phyloP scores from a whole-genome alignment of 768 basidiomycete species.

The Hygrocybe punicea region DNA sequence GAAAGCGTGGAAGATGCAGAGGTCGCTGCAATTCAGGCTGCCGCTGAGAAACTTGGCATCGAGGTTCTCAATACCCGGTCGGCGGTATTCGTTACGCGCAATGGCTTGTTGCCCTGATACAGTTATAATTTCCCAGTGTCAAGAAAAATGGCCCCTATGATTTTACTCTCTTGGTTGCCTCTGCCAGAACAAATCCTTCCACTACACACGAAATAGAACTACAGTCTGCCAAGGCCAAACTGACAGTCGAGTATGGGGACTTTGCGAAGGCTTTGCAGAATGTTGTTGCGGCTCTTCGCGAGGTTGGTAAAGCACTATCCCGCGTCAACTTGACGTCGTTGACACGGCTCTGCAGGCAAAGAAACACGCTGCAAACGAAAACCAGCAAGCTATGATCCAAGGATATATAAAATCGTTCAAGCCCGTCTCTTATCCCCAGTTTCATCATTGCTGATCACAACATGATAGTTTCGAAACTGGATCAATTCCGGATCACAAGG shows the following conservation, averaged over 20 bases:
- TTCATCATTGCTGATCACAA: neutral
- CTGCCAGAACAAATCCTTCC: conserved; percentile 44
- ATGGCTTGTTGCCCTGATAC: neutral
- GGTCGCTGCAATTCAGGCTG: conserved; percentile 69
- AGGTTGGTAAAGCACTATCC: conserved; percentile 39
- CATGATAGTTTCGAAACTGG: conserved; percentile 66
- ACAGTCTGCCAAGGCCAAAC: conserved; percentile 42
- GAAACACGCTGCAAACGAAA: conserved; percentile 68
- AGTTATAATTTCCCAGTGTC: conserved; percentile 47
- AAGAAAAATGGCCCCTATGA: conserved; percentile 59
- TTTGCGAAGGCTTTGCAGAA: conserved; percentile 55
- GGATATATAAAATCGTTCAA: conserved; percentile 75
- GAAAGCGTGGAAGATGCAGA: conserved; percentile 71
- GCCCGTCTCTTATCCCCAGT: neutral
- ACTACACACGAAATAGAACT: conserved; percentile 47
- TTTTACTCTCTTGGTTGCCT: conserved; percentile 76
- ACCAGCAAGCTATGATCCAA: conserved; percentile 71
- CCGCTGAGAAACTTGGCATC: conserved; percentile 70
- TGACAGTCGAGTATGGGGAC: conserved; percentile 76
- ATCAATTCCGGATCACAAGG: conserved; percentile 74
- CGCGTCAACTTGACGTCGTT: neutral
- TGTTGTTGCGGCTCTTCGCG: conserved; percentile 52
- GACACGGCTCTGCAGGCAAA: conserved; percentile 50
- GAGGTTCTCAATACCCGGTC: conserved; percentile 83
- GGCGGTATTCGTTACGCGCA: neutral